These are phyloP conservation scores for Phycomyces nitens DNA, from an alignment of 192 early-diverging fungal genomes.

Conservation along the genomic window DNA sequence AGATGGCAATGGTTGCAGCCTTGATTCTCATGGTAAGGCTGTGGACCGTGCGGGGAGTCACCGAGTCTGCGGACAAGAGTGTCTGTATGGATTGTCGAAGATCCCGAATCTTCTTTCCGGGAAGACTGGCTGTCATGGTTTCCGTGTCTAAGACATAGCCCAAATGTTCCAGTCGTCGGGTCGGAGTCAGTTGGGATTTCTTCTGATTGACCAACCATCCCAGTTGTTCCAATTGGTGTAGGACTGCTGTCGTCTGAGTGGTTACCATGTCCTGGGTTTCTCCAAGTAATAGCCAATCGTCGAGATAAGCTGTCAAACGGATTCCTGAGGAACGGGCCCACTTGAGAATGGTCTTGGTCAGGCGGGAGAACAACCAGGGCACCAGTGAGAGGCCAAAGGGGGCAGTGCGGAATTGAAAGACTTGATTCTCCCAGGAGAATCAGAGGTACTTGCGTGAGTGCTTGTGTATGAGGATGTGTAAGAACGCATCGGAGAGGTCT, in stretches of 20 bases:
- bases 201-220: constrained; percentile 21
- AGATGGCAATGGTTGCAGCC: constrained; percentile 23
- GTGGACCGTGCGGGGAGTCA: constrained; percentile 1
- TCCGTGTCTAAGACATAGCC: constrained; percentile 24
- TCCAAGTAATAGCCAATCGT: constrained; percentile 5
- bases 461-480: too few relatives aligned
- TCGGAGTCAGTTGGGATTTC: constrained; percentile 22
- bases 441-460: too few relatives aligned
- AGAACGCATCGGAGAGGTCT: too few relatives aligned
- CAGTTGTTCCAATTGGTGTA: background rate
- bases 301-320: background rate
- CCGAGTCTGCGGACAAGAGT: background rate
- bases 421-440: too few relatives aligned
- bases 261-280: background rate
- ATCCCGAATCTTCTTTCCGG: constrained; percentile 22
- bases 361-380: constrained; percentile 7
- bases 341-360: constrained; percentile 5
- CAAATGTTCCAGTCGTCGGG: constrained; percentile 30
- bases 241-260: background rate
- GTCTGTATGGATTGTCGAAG: constrained; percentile 22
- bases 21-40: constrained; percentile 20
- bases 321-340: constrained; percentile 4
- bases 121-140: constrained; percentile 21
- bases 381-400: constrained; percentile 12
- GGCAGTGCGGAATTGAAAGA: constrained; percentile 20